Conservation (phyloP, 352 stramenopile species). For the Pythium guiyangense region DNA sequence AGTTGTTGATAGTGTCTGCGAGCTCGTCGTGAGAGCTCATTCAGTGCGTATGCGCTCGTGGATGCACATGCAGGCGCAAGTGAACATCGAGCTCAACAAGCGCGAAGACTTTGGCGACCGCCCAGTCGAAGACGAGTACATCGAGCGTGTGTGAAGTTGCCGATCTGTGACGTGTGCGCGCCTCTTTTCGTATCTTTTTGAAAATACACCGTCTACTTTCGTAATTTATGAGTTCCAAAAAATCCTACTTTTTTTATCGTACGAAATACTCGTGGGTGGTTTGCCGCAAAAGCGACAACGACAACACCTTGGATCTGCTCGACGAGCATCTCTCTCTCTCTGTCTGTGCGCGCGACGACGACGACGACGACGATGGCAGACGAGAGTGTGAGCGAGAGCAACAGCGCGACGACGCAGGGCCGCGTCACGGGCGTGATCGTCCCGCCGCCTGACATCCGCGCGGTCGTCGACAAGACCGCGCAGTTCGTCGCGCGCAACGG, state of each 20-base stretch:
- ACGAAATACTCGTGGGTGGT: not conserved
- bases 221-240: too few species aligned
- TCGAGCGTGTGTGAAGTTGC: conserved; percentile 60
- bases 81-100: conserved; percentile 90
- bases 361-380: not conserved
- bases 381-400: conserved; percentile 9
- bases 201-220: too few species aligned
- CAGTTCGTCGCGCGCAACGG: conserved; percentile 98
- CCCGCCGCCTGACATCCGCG: conserved; percentile 96
- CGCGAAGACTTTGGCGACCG: conserved; percentile 52
- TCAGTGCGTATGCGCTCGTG: not conserved
- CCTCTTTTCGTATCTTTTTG: not conserved
- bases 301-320: not conserved
- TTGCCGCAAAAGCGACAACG: not conserved
- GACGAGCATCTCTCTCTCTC: too few species aligned
- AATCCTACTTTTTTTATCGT: too few species aligned
- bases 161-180: too few species aligned
- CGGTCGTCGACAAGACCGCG: conserved; percentile 98
- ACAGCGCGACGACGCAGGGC: conserved; percentile 46
- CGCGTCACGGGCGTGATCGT: conserved; percentile 92
- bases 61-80: conserved; percentile 54
- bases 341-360: too few species aligned
- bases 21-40: too few species aligned
- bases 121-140: conserved; percentile 38
- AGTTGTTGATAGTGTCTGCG: not conserved